These are phyloP conservation scores for Dysphania ambrosioides DNA, from an alignment of 148 eudicot genomes.

Conservation along the genomic window DNA sequence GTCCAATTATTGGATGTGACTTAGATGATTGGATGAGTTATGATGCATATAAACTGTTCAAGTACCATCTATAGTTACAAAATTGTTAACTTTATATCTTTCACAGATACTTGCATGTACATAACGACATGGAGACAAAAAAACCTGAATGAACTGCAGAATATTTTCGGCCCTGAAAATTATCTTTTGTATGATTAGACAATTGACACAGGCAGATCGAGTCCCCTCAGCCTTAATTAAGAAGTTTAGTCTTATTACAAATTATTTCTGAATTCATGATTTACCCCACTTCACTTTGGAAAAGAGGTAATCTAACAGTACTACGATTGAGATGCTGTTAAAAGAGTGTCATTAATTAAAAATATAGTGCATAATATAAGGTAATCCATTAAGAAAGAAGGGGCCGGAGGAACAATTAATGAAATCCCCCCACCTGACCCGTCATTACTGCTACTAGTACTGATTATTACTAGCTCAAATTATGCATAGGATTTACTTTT, in stretches of 20 bases:
- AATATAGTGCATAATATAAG: not conserved
- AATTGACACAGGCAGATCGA: conserved; percentile 8
- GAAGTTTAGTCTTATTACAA: not conserved
- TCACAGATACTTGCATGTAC: not conserved
- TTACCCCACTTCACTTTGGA: conserved; percentile 2
- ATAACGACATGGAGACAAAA: conserved; percentile 10
- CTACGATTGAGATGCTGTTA: not conserved
- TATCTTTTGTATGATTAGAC: not conserved
- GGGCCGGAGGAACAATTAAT: too few species aligned
- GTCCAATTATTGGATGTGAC: conserved; percentile 22
- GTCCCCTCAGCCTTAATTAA: not conserved
- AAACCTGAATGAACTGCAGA: conserved; percentile 9
- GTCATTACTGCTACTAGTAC: conserved; percentile 19
- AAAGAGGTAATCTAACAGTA: conserved; percentile 1
- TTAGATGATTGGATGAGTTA: too few species aligned
- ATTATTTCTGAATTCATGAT: not conserved
- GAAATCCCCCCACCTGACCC: not conserved
- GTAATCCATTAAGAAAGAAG: too few species aligned
- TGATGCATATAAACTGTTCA: not conserved
- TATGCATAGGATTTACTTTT: too few species aligned
- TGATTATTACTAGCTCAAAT: conserved; percentile 8
- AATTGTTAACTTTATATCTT: not conserved
- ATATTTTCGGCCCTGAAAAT: too few species aligned
- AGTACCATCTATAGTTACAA: not conserved
- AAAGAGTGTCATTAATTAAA: not conserved